Conservation (phyloP, 441 rosid genomes). For the Raphanus hybrid region DNA sequence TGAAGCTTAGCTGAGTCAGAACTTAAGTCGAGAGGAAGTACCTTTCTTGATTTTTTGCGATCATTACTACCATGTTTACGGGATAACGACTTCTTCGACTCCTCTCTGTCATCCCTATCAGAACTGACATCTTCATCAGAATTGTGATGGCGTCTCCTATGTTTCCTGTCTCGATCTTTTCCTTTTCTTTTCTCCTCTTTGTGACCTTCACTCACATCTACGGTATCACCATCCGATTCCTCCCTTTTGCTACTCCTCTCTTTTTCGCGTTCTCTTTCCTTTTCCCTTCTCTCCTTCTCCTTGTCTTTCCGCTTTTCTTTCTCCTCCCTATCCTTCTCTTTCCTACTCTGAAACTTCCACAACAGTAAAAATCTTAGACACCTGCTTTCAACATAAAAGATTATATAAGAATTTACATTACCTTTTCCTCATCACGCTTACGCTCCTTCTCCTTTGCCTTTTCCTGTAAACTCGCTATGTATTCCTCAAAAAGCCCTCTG, state of each 20-base stretch:
- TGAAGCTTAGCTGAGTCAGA: slow-evolving; percentile 14
- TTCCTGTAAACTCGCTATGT: slow-evolving; percentile 70
- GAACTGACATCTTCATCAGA: slow-evolving; percentile 78
- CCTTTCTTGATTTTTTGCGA: slow-evolving; percentile 95
- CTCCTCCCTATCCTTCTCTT: slow-evolving; percentile 65
- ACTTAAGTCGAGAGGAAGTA: not conserved
- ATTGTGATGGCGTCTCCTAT: slow-evolving; percentile 79
- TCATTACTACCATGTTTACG: slow-evolving; percentile 85
- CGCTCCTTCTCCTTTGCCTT: slow-evolving; percentile 96
- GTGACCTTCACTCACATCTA: slow-evolving; percentile 64
- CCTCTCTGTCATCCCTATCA: slow-evolving; percentile 88
- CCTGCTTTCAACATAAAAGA: not conserved
- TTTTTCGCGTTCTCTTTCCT: slow-evolving; percentile 75
- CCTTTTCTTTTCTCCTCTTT: slow-evolving; percentile 83
- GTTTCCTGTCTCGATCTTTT: slow-evolving; percentile 89
- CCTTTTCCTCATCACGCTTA: slow-evolving; percentile 96
- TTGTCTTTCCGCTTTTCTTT: slow-evolving; percentile 77
- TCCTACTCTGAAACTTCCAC: slow-evolving; percentile 57
- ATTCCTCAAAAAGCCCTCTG: slow-evolving; percentile 84
- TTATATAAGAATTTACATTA: slow-evolving; percentile 17
- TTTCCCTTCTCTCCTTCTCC: slow-evolving; percentile 71
- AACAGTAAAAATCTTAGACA: slow-evolving; percentile 5
- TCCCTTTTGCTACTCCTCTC: slow-evolving; percentile 67
- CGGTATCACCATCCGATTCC: slow-evolving; percentile 84
- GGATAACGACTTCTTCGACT: slow-evolving; percentile 66